Base-by-base conservation (phyloP, 257 asterid genomes). In the Rubia yunnanensis region DNA sequence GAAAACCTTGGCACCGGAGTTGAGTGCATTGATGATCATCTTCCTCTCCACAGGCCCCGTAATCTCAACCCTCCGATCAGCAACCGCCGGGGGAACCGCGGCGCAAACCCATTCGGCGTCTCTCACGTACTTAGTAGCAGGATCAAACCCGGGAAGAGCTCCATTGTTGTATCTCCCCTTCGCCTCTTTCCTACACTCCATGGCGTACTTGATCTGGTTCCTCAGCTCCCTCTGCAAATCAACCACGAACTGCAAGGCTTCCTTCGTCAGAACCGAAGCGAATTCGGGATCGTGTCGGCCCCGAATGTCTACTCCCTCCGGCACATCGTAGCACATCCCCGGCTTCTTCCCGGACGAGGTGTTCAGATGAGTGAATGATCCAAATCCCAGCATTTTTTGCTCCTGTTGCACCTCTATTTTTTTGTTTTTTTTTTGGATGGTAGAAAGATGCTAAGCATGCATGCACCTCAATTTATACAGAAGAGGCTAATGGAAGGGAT, bases 11-110 rank as follows among this genome's bases (percentile, higher is more conserved):
- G 97, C 97, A 0, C 97, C 96, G 18, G 96, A 94, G 58, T 94
- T 94, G 76, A 94, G 96, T 0, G 99, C 99, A 72, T 94, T 94
- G 73, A 94, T 94, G 79, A 90, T 57, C 99, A 94, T 90, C 75
- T 94, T 94, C 85, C 99, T 70, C 81, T 86, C 99, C 0, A 88
- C 96, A 0, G 99, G 99, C 0, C 99, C 99, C 14, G 99, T 94
- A 41, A 94, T 94, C 76, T 94, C 99, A 64, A 94, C 99, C 73
- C 90, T 78, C 69, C 99, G 77, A 65, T 90, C 99, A n/a, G 94
- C 96, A 49, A 90, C 88, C 0, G 91, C 88, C 0, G 82, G 83
- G 0, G 95, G 96, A 18, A 82, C 85, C 5, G 92, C 39, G 0
- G 91, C 82, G 67, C 97, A 94, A 3, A 81, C 58, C 99, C 99